Conservation (phyloP, 305 asterid species). For the Fraxinus sp. region DNA sequence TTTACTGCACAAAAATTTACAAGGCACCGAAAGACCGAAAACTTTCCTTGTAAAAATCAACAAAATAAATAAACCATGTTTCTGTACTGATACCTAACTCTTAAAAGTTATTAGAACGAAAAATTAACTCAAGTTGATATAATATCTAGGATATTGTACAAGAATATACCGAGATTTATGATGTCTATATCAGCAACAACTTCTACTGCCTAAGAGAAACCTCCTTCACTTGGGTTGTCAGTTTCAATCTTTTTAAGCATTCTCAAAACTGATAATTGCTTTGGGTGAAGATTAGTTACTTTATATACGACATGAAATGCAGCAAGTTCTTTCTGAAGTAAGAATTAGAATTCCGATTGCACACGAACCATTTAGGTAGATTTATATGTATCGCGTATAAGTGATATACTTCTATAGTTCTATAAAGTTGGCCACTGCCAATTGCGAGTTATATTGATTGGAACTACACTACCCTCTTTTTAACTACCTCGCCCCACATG, state of each 20-base stretch:
- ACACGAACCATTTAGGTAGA: neutral
- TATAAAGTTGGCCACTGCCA: neutral
- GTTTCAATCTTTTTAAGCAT: neutral
- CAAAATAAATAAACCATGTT: neutral
- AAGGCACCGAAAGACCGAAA: conserved; percentile 9
- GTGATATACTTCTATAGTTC: neutral
- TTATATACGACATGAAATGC: neutral
- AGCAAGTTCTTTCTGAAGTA: neutral
- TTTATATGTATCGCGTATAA: neutral
- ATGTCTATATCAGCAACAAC: conserved; percentile 19
- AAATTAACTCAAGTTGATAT: neutral
- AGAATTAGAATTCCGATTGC: neutral
- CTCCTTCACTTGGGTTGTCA: conserved; percentile 7
- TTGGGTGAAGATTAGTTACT: neutral
- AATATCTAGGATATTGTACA: conserved; percentile 1
- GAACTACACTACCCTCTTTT: neutral
- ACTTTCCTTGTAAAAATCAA: neutral
- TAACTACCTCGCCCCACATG: neutral
- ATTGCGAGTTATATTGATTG: neutral
- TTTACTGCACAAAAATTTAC: neutral
- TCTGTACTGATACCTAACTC: neutral
- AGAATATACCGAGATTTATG: neutral
- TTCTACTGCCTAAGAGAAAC: neutral
- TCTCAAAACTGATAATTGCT: neutral
- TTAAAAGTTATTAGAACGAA: conserved; percentile 6